Base-by-base conservation (phyloP, 176 grass and related monocot species). In the Eragrostis nindensis region DNA sequence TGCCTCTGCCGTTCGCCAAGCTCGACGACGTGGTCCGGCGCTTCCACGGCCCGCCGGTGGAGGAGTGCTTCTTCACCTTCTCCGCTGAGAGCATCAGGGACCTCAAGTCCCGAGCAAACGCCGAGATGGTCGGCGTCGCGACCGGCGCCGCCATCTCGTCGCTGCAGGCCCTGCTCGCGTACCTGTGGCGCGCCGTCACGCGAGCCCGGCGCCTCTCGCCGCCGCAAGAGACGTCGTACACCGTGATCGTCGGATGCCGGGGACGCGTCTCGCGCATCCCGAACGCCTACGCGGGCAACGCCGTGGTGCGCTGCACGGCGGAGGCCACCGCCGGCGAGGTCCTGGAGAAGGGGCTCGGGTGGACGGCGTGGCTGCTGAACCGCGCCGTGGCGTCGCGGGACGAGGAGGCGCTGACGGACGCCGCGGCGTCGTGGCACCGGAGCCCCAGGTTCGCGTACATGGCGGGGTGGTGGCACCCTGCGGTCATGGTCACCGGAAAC, bases 91-190 rank as follows among this genome's bases (percentile, higher is more conserved):
- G 62, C 15, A 18, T 91, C 6, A 53, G 22, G 11, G 66, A 75
- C 3, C 70, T 91, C 0, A 91, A 91, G 73, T 62, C 75, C 16
- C 76, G 11, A 29, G 80, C 85, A 0, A 91, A 87, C 36, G 67
- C 62, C 9, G 84, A 91, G 84, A 71, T 62, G 63, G 25, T 25
- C 74, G 60, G 32, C 32, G 32, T 36, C 84, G 84, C 15, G 84
- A 36, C 32, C n/a, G n/a, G n/a, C n/a, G n/a, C n/a, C n/a, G n/a
- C n/a, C 32, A 36, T 36, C 32, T 36, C 32, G 32, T 36, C 32
- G 32, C 32, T 36, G 32, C 32, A 36, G 32, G 1, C 32, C 32
- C 32, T 36, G 32, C 32, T 36, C 32, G 32, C 32, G 32, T 4
- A 36, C 32, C 32, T 36, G 32, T 36, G 32, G 32, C 32, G 32